These are phyloP conservation scores for Podospora tetraspora DNA, from an alignment of 495 filamentous ascomycete species.

Conservation along the genomic window DNA sequence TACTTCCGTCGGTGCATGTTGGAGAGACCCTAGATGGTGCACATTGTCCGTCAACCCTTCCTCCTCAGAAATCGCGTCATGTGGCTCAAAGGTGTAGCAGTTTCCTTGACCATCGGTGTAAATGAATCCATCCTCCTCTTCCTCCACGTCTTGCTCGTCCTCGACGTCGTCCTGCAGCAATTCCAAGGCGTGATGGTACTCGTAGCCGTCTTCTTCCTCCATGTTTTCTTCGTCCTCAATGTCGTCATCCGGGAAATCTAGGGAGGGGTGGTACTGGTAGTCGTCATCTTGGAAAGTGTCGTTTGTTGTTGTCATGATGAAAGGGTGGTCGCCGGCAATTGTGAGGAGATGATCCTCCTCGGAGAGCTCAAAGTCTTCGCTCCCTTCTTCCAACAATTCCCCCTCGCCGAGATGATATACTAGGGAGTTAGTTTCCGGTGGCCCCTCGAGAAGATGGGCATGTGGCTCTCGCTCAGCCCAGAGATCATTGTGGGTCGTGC, in stretches of 20 bases:
- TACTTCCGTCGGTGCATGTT: background rate
- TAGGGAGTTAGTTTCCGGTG: background rate
- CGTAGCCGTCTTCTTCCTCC: background rate
- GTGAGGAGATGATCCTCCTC: background rate
- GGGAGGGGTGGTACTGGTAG: background rate
- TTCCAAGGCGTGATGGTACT: background rate
- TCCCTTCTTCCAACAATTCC: background rate
- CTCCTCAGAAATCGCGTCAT: background rate
- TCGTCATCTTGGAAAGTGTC: background rate
- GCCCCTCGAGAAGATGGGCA: background rate
- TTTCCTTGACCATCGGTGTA: slow-evolving; percentile 26
- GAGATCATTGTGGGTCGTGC: too few relatives aligned
- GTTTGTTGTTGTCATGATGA: background rate
- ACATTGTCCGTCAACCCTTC: background rate
- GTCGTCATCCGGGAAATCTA: background rate
- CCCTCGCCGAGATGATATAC: background rate
- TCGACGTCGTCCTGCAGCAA: background rate
- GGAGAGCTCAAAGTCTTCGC: background rate
- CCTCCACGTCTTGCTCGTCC: background rate
- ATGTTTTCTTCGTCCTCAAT: background rate
- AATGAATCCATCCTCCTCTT: slow-evolving; percentile 21
- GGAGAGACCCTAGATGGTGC: background rate
- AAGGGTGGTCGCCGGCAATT: background rate
- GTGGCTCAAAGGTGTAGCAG: slow-evolving; percentile 14
- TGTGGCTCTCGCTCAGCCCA: background rate